Evolutionary conservation across 305 asterid species (phyloP), one percentile per base, ranked within the genome.

Genomic region (Fraxinus platypoda): DNA sequence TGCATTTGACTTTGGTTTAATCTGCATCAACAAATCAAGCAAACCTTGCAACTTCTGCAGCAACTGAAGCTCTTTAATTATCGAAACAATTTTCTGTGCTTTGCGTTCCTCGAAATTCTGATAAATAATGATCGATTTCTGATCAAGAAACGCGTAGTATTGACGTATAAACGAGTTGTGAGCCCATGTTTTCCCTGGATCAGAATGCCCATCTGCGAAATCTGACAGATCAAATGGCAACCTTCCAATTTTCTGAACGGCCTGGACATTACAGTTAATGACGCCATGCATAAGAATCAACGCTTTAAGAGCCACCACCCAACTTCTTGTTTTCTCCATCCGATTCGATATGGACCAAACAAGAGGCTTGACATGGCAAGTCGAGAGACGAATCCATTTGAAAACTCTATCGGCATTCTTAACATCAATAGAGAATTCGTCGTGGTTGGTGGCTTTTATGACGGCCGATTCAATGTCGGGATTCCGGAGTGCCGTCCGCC

Each of bases 381-480:
- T 90, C 3, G 98, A 94, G 46, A 91, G 83, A 41, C 95, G 93
- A 28, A 95, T 77, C 98, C 97, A 93, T 26, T 85, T 77, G 80
- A 88, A 84, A 8, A 91, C 89, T 25, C 91, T 87, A 8, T 92
- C 94, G 34, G 88, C 78, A 72, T 84, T 82, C 85, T 83, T 88
- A 76, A 81, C 78, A 87, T 91, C 91, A 34, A 90, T 75, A 5
- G 86, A 38, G 79, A 79, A 81, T 37, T 89, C 95, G 70, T 86
- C 83, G 88, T 94, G 98, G 91, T 81, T 76, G 38, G 99, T 96
- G 43, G 98, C 93, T 86, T 91, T 94, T 38, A 96, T 93, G 62
- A 96, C 88, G 78, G 92, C 88, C 4, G 93, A 86, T 70, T 93
- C 95, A n/a, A 96, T 91, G 49, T 93, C 97, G 1, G 97, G 98